A percentile compares a stretch with the other conserved stretches of the same genome.
Conservation (phyloP, 257 asterid species). For the Solanum corneliomulleri region DNA sequence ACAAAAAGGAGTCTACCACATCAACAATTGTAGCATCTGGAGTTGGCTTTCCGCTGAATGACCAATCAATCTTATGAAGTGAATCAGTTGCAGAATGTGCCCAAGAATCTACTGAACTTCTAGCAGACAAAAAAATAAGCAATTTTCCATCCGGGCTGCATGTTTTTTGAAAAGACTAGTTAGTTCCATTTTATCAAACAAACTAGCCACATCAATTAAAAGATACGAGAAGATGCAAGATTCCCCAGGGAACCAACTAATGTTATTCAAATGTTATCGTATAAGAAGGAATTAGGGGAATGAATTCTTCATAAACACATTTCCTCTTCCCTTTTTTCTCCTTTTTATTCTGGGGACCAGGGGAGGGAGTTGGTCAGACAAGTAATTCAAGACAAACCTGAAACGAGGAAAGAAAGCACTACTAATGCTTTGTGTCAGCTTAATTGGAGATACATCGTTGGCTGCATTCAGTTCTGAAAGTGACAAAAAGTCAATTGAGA, state of each 20-base stretch:
- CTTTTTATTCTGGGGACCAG: not conserved
- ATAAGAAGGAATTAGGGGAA: not conserved
- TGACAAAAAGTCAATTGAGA: not conserved
- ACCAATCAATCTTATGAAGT: conserved; percentile 83
- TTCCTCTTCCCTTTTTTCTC: not conserved
- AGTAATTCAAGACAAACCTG: conserved; percentile 38
- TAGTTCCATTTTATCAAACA: not conserved
- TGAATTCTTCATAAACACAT: not conserved
- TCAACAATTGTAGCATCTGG: conserved; percentile 39
- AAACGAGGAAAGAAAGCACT: conserved; percentile 84
- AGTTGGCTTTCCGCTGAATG: conserved; percentile 43
- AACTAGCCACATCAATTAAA: not conserved
- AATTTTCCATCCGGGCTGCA: conserved; percentile 74
- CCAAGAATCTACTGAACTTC: conserved; percentile 78
- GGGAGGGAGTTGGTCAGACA: not conserved
- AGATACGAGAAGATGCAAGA: not conserved
- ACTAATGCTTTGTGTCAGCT: conserved; percentile 53
- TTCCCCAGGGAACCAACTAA: not conserved
- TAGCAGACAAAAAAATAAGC: conserved; percentile 74
- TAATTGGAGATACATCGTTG: conserved; percentile 19
- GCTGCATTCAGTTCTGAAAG: conserved; percentile 35
- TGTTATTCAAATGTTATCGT: not conserved
- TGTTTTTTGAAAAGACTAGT: not conserved
- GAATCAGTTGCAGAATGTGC: conserved; percentile 81
- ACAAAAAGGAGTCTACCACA: conserved; percentile 46